Conservation (phyloP, 192 early-diverging fungal genomes). For the Linnemannia zychae region DNA sequence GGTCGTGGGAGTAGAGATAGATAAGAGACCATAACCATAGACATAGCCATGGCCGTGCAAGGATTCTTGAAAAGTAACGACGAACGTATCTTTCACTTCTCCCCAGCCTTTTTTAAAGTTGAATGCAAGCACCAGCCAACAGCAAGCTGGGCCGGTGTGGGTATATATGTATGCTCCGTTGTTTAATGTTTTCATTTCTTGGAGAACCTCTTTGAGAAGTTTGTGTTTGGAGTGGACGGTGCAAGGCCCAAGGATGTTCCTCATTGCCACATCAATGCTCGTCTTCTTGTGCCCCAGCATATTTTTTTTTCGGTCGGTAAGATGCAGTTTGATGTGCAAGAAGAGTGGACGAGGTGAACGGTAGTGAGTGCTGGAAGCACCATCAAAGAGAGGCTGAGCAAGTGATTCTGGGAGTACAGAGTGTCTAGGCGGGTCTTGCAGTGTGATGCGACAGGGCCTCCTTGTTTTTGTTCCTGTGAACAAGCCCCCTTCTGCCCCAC, state of each 20-base stretch:
- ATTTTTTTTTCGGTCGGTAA: background rate
- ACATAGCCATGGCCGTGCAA: background rate
- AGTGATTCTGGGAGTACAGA: background rate
- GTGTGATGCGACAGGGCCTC: too few species aligned
- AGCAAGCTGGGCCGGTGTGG: background rate
- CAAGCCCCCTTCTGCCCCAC: background rate
- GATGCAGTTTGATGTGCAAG: background rate
- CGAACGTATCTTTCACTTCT: background rate
- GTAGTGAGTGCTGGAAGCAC: background rate
- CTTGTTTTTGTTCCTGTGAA: background rate
- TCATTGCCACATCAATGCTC: background rate
- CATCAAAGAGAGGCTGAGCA: background rate
- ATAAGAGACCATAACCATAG: background rate
- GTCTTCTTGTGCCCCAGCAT: constrained; percentile 19
- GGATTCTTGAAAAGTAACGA: too few species aligned
- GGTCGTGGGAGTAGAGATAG: background rate
- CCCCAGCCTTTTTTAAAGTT: background rate
- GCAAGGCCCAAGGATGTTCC: background rate
- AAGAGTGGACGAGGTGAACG: background rate
- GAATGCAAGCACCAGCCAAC: constrained; percentile 8
- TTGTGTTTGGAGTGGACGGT: background rate
- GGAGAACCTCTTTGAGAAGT: background rate
- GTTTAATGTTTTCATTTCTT: background rate
- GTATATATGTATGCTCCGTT: too few species aligned
- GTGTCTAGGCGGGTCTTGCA: background rate